Base-by-base conservation (phyloP, 2,329 filamentous ascomycete species). In the Penicillium sp. region DNA sequence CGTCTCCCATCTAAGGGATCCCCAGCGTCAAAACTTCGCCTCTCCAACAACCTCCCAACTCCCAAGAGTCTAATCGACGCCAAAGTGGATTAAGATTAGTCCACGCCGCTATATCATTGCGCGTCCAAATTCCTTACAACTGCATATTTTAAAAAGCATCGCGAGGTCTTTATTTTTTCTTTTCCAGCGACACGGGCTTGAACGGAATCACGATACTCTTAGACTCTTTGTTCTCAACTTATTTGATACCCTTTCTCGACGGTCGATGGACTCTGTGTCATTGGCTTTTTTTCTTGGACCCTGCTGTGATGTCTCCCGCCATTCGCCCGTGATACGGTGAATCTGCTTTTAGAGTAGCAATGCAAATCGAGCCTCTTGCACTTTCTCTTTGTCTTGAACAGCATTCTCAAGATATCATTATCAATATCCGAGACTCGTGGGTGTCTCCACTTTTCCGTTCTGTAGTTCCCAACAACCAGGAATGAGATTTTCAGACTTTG, bases 11-110 rank as follows among this genome's bases (percentile, higher is more conserved):
- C 93, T 70, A 88, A 88, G 21, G 54, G 53, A n/a, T 52, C 53
- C 70, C 88, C 87, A 72, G 83, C 84, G 55, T 81, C 84, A 16
- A 83, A 85, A 41, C 76, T 89, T 54, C 85, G 85, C 53, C 83
- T 94, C 59, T 86, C 90, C 57, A 96, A 95, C 72, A 93, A 95
- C 62, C 79, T 95, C 50, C 83, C 81, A 59, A 88, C 86, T 54
- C 87, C 88, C 10, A 81, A 85, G 46, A 81, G 81, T 56, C 77
- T 93, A 41, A 85, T 85, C 53, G 85, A 81, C 64, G 89, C 89
- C 18, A 90, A 89, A 74, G 84, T 91, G 64, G 89, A 93, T 71
- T 91, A 62, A 60, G n/a, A 34, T 15, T 18, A 6, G 16, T 18
- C 12, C 23, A 12, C 21, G 31, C n/a, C 39, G n/a, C 49, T 36